Percentiles rank a stretch among this genome's conserved stretches.
These are phyloP conservation scores for Schwanniomyces sp. DNA, from an alignment of 805 yeast genomes.

Conservation along the genomic window DNA sequence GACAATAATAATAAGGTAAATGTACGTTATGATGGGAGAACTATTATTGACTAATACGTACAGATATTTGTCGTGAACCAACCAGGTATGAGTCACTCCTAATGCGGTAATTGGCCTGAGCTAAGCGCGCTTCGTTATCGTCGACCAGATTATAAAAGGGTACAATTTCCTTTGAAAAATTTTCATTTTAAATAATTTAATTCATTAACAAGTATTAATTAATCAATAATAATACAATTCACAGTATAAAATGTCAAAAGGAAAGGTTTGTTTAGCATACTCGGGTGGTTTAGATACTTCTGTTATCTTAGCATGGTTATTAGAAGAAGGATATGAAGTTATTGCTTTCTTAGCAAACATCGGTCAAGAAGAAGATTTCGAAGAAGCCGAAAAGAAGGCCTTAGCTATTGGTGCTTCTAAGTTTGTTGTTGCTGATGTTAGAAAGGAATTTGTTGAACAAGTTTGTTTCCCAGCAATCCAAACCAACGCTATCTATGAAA, in stretches of 20 bases:
- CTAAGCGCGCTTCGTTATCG: slow-evolving; percentile 14
- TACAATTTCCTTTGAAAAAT: slow-evolving; percentile 9
- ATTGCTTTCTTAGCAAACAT: slow-evolving; percentile 97
- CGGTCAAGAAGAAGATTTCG: slow-evolving; percentile 99
- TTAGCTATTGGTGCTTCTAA: slow-evolving; percentile 96
- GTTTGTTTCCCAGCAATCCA: slow-evolving; percentile 96
- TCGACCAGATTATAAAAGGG: slow-evolving; percentile 14
- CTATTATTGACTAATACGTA: neutral
- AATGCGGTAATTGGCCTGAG: slow-evolving; percentile 18
- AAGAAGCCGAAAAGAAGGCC: slow-evolving; percentile 94
- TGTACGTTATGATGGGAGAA: neutral
- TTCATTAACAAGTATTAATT: slow-evolving; percentile 2
- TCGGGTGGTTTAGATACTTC: slow-evolving; percentile 99
- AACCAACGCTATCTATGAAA: slow-evolving; percentile 96
- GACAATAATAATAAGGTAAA: too few relatives aligned
- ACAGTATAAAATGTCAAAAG: slow-evolving; percentile 72
- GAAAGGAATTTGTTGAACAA: slow-evolving; percentile 90
- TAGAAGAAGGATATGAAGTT: slow-evolving; percentile 97
- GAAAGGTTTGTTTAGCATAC: slow-evolving; percentile 98
- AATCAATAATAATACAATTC: neutral
- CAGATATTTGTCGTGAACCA: neutral
- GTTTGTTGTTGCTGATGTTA: slow-evolving; percentile 90
- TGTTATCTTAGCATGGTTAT: slow-evolving; percentile 94
- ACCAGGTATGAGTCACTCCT: slow-evolving; percentile 21
- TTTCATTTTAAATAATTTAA: slow-evolving; percentile 2